Evolutionary conservation across 2,329 filamentous ascomycete genomes (phyloP).

Genomic region (Allantophomopsis cytisporea): DNA sequence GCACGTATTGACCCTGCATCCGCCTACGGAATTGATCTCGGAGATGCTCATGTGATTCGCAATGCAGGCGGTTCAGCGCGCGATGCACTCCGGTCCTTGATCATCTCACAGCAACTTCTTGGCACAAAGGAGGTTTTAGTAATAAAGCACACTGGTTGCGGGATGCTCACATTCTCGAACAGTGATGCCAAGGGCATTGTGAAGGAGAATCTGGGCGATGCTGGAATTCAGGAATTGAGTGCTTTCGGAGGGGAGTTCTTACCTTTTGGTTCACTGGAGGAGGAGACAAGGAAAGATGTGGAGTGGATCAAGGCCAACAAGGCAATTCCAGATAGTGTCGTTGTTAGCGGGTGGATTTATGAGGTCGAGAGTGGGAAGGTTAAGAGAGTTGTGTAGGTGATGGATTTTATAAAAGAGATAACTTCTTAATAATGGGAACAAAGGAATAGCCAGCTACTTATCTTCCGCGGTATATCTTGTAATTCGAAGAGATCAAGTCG

Average conservation of each 20-base stretch:
- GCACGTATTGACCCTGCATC: slow-evolving; percentile 55
- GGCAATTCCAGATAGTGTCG: slow-evolving; percentile 43
- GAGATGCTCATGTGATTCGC: slow-evolving; percentile 67
- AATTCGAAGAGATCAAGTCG: no score
- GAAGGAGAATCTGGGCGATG: slow-evolving; percentile 37
- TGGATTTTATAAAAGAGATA: no score
- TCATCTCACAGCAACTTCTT: slow-evolving; percentile 70
- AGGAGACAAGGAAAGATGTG: slow-evolving; percentile 54
- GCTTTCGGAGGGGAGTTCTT: slow-evolving; percentile 11
- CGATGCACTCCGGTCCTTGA: slow-evolving; percentile 59
- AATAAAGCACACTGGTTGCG: slow-evolving; percentile 43
- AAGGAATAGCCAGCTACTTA: no score
- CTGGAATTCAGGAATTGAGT: slow-evolving; percentile 24
- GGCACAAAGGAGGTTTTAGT: slow-evolving; percentile 60
- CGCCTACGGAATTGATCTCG: slow-evolving; percentile 57
- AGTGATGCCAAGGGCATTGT: slow-evolving; percentile 39
- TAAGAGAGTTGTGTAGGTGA: slow-evolving; percentile 27
- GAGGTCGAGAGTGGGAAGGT: slow-evolving; percentile 61
- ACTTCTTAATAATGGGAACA: no score
- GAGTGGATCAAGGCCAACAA: slow-evolving; percentile 42
- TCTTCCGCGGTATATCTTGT: no score
- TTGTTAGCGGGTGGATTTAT: slow-evolving; percentile 63
- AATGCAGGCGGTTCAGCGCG: slow-evolving; percentile 55
- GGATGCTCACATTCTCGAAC: slow-evolving; percentile 58
- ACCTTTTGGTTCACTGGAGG: slow-evolving; percentile 44